Base-by-base conservation (phyloP, 2,329 filamentous ascomycete species). In the Aspergillus novofumigatus region DNA sequence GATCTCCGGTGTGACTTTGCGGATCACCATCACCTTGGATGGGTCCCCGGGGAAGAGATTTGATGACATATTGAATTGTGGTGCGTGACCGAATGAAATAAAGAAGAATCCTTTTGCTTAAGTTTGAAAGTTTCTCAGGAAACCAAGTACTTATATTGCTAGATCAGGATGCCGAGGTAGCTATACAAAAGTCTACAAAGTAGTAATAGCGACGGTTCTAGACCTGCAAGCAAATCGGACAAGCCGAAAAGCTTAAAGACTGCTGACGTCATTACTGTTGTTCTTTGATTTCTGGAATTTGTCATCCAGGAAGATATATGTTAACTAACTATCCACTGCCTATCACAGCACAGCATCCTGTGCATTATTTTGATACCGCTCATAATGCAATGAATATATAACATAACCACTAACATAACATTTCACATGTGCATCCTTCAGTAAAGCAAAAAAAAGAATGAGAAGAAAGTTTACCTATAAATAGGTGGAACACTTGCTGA, bases 21-120 rank as follows among this genome's bases (percentile, higher is more conserved):
- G 89, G 69, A 96, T 92, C 60, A 96, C 90, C 88, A 96, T 94
- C 61, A 93, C 86, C 69, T 90, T 84, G 23, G 86, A 83, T 17
- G 92, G 92, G 66, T 93, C 86, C 20, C 77, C 66, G 5, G 87
- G 87, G 56, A 89, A 81, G 57, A 90, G 81, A 67, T 86, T 62
- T 41, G 63, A 58, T 62, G 67, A 65, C 51, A 52, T 63, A 51
- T 44, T 44, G n/a, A 21, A 44, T 9, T 44, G 17, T 10, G 7
- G 41, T n/a, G 3, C 7, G n/a, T n/a, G n/a, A 20, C 7, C 3
- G n/a, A 42, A 9, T 7, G 7, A 20, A n/a, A 9, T 5, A 26
- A 25, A 26, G 25, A 26, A 6, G 6, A 2, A 42, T 42, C n/a
- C n/a, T 42, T 1, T 8, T 42, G 3, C 41, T 42, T n/a, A 3